Evolutionary conservation across 2,329 filamentous ascomycete genomes (phyloP).

Genomic region (Aspergillus persii): DNA sequence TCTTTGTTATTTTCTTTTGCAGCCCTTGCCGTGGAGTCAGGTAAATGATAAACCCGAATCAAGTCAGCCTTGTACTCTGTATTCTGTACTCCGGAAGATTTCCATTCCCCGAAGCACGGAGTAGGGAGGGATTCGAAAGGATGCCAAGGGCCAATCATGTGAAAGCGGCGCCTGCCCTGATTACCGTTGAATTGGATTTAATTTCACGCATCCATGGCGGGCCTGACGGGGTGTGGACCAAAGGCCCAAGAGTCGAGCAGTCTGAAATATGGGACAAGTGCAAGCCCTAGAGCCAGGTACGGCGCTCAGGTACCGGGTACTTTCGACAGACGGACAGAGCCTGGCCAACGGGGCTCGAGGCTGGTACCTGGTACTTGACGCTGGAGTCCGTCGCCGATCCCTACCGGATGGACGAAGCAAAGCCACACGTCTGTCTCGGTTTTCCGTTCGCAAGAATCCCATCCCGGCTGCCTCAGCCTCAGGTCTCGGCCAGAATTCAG

Average conservation of each 20-base stretch:
- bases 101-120: neutral
- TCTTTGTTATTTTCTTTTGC: neutral
- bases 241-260: no score
- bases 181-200: neutral
- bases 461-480: neutral
- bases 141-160: neutral
- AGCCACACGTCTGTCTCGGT: constrained; percentile 1
- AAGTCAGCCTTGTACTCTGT: neutral
- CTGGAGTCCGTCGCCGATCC: no score
- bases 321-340: neutral
- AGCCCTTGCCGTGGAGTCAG: neutral
- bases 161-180: neutral
- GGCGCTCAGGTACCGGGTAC: neutral
- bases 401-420: neutral
- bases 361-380: no score
- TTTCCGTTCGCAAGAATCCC: neutral
- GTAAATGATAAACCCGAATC: no score
- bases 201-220: neutral
- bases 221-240: neutral
- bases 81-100: neutral
- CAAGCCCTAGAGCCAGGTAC: neutral
- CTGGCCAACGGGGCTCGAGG: neutral
- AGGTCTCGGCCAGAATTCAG: neutral
- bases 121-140: no score
- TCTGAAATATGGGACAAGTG: neutral